Conservation (phyloP, 495 filamentous ascomycete species). For the Glonium stellatum region DNA sequence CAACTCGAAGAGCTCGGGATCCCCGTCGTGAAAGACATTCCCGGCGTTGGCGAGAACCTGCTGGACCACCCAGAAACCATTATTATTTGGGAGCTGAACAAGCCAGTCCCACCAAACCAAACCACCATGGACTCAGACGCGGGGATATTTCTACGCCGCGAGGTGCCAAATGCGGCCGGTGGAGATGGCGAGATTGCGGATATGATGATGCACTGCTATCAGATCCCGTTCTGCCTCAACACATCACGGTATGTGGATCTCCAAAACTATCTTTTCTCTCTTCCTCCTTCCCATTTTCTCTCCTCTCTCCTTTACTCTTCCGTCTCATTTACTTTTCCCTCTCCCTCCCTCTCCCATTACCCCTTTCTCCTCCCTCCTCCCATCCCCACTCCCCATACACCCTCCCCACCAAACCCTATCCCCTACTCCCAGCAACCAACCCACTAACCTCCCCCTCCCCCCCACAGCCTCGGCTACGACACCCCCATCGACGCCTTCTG, state of each 20-base stretch:
- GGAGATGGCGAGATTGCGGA: constrained; percentile 62
- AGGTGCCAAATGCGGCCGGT: constrained; percentile 55
- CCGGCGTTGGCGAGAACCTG: constrained; percentile 74
- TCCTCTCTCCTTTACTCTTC: no score
- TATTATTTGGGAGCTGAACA: constrained; percentile 79
- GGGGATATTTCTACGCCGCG: constrained; percentile 73
- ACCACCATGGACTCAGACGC: constrained; percentile 83
- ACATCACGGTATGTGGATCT: constrained; percentile 38
- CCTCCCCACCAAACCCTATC: constrained; percentile 9
- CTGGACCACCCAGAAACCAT: constrained; percentile 71
- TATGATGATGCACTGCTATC: constrained; percentile 89
- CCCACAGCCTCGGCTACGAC: constrained; percentile 62
- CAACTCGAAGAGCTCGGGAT: constrained; percentile 62
- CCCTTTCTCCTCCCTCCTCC: no score
- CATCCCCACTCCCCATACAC: no score
- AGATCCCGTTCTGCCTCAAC: constrained; percentile 66
- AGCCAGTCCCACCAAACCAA: constrained; percentile 64
- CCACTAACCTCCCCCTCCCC: constrained; percentile 1
- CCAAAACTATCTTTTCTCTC: no score
- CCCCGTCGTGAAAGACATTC: constrained; percentile 61
- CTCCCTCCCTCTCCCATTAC: no score
- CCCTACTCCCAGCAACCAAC: neutral
- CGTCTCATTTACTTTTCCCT: no score
- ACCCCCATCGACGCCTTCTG: constrained; percentile 72
- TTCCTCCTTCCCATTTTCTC: no score